These are phyloP conservation scores for Cytospora paraplurivora DNA, from an alignment of 2,329 filamentous ascomycete genomes.

Conservation along the genomic window DNA sequence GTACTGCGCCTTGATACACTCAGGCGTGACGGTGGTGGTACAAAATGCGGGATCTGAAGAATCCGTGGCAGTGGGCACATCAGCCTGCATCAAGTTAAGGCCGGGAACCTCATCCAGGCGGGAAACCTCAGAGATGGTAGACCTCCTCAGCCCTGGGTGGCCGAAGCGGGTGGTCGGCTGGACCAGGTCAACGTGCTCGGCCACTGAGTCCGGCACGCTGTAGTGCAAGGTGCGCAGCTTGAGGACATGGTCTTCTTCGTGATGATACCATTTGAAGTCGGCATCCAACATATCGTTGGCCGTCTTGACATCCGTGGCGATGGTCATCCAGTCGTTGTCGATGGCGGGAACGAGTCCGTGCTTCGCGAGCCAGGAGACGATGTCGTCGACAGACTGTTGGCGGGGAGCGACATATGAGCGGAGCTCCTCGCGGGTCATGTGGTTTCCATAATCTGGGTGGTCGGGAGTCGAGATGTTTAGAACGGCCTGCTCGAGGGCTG, in stretches of 20 bases:
- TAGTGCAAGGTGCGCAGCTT: slow-evolving; percentile 59
- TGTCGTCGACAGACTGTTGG: slow-evolving; percentile 47
- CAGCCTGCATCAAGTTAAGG: background rate
- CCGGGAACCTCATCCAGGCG: slow-evolving; percentile 32
- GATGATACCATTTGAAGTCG: slow-evolving; percentile 58
- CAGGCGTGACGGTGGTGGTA: slow-evolving; percentile 46
- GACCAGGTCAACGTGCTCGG: slow-evolving; percentile 60
- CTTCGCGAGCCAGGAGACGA: slow-evolving; percentile 57
- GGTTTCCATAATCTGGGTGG: slow-evolving; percentile 60
- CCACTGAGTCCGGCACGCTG: slow-evolving; percentile 60
- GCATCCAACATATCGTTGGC: slow-evolving; percentile 61
- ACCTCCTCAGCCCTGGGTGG: slow-evolving; percentile 46
- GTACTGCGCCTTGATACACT: slow-evolving; percentile 53
- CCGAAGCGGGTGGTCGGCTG: slow-evolving; percentile 68
- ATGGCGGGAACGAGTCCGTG: slow-evolving; percentile 52
- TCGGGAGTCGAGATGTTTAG: slow-evolving; percentile 64
- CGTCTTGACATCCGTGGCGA: slow-evolving; percentile 52
- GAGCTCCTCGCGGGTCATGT: slow-evolving; percentile 63
- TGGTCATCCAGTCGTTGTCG: slow-evolving; percentile 63
- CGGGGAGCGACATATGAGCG: slow-evolving; percentile 55
- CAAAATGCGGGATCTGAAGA: slow-evolving; percentile 37
- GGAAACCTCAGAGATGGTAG: slow-evolving; percentile 42
- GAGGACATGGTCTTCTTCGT: slow-evolving; percentile 42
- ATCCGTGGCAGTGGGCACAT: slow-evolving; percentile 17
- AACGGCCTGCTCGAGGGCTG: slow-evolving; percentile 58